Conservation (phyloP, 495 filamentous ascomycete genomes). For the Aspergillus cavernicola region DNA sequence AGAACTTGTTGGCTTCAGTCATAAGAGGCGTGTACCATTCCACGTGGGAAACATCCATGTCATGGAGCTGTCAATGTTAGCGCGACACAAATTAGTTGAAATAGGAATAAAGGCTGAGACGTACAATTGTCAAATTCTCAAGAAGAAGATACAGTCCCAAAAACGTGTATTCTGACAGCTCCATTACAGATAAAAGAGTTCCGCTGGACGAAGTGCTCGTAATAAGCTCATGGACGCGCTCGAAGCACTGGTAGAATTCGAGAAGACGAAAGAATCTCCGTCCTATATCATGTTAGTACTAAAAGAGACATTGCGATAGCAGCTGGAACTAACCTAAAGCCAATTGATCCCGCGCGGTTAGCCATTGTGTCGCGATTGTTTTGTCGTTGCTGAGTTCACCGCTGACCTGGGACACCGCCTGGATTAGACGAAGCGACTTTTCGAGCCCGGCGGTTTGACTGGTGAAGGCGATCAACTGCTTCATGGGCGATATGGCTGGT, state of each 20-base stretch:
- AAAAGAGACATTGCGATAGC: too few species aligned
- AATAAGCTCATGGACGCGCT: background rate
- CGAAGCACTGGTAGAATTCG: slow-evolving; percentile 10
- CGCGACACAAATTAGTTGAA: background rate
- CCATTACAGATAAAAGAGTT: background rate
- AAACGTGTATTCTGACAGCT: slow-evolving; percentile 6
- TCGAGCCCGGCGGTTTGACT: slow-evolving; percentile 6
- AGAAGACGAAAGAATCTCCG: slow-evolving; percentile 11
- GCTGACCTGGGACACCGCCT: background rate
- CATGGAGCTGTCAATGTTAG: background rate
- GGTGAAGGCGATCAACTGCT: slow-evolving; percentile 8
- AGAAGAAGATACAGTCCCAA: slow-evolving; percentile 9
- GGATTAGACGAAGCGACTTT: slow-evolving; percentile 10
- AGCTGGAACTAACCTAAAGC: slow-evolving; percentile 1
- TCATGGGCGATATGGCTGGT: slow-evolving; percentile 2
- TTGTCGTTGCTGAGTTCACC: background rate
- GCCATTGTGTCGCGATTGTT: background rate
- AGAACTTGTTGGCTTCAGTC: slow-evolving; percentile 11
- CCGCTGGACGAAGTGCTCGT: background rate
- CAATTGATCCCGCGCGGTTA: background rate
- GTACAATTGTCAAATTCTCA: slow-evolving; percentile 10
- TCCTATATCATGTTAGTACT: background rate
- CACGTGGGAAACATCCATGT: slow-evolving; percentile 2
- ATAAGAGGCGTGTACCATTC: slow-evolving; percentile 3
- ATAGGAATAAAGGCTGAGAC: background rate